Evolutionary conservation across 169 alveolate genomes (phyloP), one percentile per base, ranked within the genome.

Genomic region (Eimeria sp.): DNA sequence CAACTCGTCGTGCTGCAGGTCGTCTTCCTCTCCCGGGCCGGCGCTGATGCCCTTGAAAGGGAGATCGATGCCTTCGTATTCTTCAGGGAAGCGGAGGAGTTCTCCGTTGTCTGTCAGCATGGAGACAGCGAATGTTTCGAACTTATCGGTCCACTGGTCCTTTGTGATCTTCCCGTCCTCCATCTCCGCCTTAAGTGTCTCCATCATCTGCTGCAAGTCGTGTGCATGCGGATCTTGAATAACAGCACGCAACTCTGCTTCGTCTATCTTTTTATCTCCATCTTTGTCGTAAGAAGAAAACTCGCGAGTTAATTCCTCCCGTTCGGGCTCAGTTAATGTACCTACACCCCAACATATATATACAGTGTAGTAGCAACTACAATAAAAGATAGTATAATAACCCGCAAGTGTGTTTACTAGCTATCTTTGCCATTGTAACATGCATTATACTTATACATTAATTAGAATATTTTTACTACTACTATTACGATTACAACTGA

Each of bases 71-170:
- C 95, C 95, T 51, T 67, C 63, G 87, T 89, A 89, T n/a, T 89
- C 95, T 89, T 89, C 95, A 47, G 95, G 95, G 95, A 70, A 89
- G 58, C 95, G 86, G 57, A 89, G 87, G 27, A 72, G 86, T 57
- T 89, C 95, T 16, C 95, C 95, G 88, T 89, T 89, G 87, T 89
- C 95, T 10, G 95, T 89, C 45, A 89, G 54, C 95, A 89, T 89
- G 49, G 95, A 89, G 20, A 89, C 95, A 27, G 95, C 40, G 95
- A 89, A 89, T 13, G 86, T 45, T 80, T 89, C 95, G 57, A 70
- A 89, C 76, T 89, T 75, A 22, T 89, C 80, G 13, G 43, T 43
- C 95, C 95, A 89, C 54, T 72, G 95, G 54, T 72, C 87, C 57
- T 30, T 67, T n/a, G 67, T 57, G 27, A 89, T 34, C 57, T 70